A percentile compares a stretch with the other conserved stretches of the same genome.
phyloP scores from a whole-genome alignment of 108 stramenopile genomes.

The Seminavis robusta region DNA sequence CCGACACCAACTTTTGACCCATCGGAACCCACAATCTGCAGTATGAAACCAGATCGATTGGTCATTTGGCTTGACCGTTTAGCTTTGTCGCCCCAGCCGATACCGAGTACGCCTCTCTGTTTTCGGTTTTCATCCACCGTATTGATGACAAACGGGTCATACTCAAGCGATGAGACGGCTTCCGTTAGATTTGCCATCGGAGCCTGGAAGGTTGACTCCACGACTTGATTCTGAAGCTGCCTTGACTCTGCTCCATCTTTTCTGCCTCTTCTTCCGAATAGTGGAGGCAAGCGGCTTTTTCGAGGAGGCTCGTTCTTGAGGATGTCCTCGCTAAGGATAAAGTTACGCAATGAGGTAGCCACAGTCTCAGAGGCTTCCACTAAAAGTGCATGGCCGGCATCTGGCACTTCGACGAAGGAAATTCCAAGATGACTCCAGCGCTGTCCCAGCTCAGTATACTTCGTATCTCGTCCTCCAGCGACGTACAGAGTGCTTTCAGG shows the following conservation, averaged over 20 bases:
- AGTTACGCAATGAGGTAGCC: too few relatives aligned
- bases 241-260: too few relatives aligned
- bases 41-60: conserved; percentile 55
- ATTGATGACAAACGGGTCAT: conserved; percentile 56
- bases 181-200: too few relatives aligned
- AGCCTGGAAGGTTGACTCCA: too few relatives aligned
- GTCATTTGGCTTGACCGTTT: conserved; percentile 13
- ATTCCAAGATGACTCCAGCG: conserved; percentile 9
- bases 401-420: conserved; percentile 35
- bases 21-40: conserved; percentile 61
- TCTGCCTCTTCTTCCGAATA: too few relatives aligned
- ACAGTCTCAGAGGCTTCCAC: conserved; percentile 53
- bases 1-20: conserved; percentile 68
- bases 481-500: conserved; percentile 55
- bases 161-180: conserved; percentile 38
- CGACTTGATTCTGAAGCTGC: too few relatives aligned
- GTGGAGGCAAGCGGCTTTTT: too few relatives aligned
- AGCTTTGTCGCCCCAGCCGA: conserved; percentile 73
- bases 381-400: conserved; percentile 71
- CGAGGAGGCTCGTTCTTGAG: too few relatives aligned
- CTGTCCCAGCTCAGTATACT: conserved; percentile 55
- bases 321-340: too few relatives aligned
- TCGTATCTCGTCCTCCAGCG: conserved; percentile 63
- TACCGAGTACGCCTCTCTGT: conserved; percentile 46
- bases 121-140: conserved; percentile 19